Evolutionary conservation across 257 asterid species (phyloP).

Genomic region (Solanum infundibuliforme): DNA sequence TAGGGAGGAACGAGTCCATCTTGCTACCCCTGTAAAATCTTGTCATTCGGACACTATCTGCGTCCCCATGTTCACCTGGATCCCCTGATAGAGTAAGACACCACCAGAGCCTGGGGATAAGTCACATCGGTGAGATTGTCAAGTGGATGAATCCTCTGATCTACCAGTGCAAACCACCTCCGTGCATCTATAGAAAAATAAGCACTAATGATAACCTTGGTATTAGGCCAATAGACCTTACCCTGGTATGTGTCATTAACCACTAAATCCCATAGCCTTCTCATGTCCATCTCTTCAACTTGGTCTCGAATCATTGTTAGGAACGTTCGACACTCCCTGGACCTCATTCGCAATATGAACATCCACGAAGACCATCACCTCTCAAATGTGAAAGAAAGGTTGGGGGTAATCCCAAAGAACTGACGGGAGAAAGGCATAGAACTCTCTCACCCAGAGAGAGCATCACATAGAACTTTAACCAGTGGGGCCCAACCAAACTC

Average conservation of each 20-base stretch:
- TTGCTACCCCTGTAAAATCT: not conserved
- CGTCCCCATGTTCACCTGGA: not conserved
- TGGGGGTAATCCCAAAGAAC: not conserved
- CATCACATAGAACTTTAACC: not conserved
- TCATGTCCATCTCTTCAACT: not conserved
- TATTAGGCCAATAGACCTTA: not conserved
- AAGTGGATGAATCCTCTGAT: not conserved
- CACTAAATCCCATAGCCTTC: not conserved
- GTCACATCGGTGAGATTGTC: not conserved
- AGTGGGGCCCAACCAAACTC: not conserved
- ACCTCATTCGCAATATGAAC: not conserved
- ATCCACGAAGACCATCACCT: not conserved
- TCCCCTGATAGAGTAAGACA: not conserved
- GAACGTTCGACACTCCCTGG: not conserved
- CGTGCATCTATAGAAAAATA: not conserved
- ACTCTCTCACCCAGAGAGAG: not conserved
- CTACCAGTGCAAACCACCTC: not conserved
- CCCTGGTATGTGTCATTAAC: not conserved
- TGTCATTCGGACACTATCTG: not conserved
- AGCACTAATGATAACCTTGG: not conserved
- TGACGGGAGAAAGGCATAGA: rapidly evolving
- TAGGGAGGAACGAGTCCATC: not conserved
- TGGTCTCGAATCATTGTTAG: not conserved
- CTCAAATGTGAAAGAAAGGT: not conserved
- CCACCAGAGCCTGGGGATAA: not conserved